Evolutionary conservation across 768 basidiomycete species (phyloP), one percentile per base, ranked within the genome.

Genomic region (Collybia mongolica): DNA sequence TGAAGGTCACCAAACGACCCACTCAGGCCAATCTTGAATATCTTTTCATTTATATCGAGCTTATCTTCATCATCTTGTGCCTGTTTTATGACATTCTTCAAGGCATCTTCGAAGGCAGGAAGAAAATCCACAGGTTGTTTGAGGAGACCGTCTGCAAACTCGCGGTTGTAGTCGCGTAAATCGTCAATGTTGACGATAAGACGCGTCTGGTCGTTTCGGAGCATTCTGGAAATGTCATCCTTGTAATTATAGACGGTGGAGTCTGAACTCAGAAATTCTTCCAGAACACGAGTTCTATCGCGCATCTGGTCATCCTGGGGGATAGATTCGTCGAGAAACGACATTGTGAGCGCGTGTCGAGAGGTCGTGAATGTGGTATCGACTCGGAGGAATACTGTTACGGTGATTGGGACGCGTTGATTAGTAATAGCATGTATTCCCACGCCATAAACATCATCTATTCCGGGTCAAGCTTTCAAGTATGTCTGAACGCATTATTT

Each of bases 1-100:
- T 98, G 95, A 68, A 98, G 92, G 70, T 98, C 96, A 39, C 97
- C 97, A 67, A 99, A 99, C 6, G 92, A 95, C 44, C 97, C 97
- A 59, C 90, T 88, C 66, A 98, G 85, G 19, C 95, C 97, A 49
- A 98, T 78, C 57, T 88, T 86, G 70, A 85, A 98, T 56, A 76
- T 82, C 65, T 88, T 95, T 52, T 81, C 84, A 28, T 83, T 76
- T 50, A 92, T 82, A 40, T 88, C 83, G 69, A 95, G 86, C 71
- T 95, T 94, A 6, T 32, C 32, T 40, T 87, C 80, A 14, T 77
- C 69, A 61, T 93, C 90, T 59, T 87, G 83, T 3, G 88, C 73
- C 58, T 82, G 82, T 59, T 87, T 74, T 44, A 95, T 82, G 50
- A 93, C 75, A 44, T 81, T 84, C 8, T 72, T 62, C 11, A 98